Percentiles rank a stretch among this genome's conserved stretches.
Conservation (phyloP, 169 alveolate species). For the Eimeria acervulina region DNA sequence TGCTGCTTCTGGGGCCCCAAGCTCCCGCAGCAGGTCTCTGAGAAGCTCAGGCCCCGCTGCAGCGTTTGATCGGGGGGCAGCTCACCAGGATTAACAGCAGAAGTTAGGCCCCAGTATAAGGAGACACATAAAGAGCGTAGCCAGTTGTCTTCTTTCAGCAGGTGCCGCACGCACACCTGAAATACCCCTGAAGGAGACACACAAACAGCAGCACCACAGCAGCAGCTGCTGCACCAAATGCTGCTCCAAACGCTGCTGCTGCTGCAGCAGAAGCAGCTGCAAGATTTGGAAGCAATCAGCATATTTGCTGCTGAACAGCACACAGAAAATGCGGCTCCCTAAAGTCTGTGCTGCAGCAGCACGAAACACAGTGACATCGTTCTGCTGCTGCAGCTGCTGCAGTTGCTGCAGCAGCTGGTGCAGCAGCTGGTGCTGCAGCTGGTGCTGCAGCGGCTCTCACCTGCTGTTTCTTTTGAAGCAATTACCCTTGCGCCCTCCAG, state of each 20-base stretch:
- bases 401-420: not conserved
- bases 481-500: constrained; percentile 29
- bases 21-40: not conserved
- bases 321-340: not conserved
- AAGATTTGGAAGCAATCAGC: not conserved
- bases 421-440: not conserved
- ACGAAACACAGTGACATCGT: too few relatives aligned
- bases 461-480: constrained; percentile 44
- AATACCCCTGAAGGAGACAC: constrained; percentile 55
- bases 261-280: not conserved
- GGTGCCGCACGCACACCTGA: constrained; percentile 75
- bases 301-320: not conserved
- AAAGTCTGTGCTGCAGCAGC: not conserved
- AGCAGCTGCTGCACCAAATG: too few relatives aligned
- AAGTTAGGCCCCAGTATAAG: not conserved
- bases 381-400: too few relatives aligned
- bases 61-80: constrained; percentile 62
- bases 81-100: not conserved
- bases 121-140: not conserved
- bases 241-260: too few relatives aligned
- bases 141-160: constrained; percentile 7
- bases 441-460: not conserved
- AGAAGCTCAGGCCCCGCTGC: not conserved
- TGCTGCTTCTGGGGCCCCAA: not conserved
- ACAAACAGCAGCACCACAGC: not conserved